Evolutionary conservation across 2,329 filamentous ascomycete species (phyloP).

Genomic region (Herpomyces periplanetae): DNA sequence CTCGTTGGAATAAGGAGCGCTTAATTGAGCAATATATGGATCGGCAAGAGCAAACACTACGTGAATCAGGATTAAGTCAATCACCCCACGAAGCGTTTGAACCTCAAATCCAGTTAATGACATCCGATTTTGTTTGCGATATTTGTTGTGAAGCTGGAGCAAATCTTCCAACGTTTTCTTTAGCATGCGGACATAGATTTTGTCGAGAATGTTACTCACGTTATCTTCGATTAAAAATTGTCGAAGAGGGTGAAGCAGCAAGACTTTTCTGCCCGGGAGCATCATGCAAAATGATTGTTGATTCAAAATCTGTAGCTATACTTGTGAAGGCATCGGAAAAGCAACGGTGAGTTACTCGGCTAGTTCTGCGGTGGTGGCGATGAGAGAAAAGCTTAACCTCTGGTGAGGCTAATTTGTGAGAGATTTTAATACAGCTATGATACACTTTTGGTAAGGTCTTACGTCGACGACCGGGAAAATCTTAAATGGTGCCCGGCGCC

Average conservation of each 20-base stretch:
- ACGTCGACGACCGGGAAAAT: slow-evolving; percentile 79
- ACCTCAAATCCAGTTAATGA: slow-evolving; percentile 26
- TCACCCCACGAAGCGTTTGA: slow-evolving; percentile 16
- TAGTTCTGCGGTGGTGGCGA: background rate
- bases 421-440: slow-evolving; percentile 18
- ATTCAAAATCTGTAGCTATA: slow-evolving; percentile 48
- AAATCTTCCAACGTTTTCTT: slow-evolving; percentile 42
- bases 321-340: slow-evolving; percentile 19
- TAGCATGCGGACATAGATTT: slow-evolving; percentile 79
- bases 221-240: slow-evolving; percentile 68
- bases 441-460: slow-evolving; percentile 55
- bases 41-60: slow-evolving; percentile 31
- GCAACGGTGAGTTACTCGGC: slow-evolving; percentile 11
- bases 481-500: slow-evolving; percentile 93
- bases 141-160: slow-evolving; percentile 77
- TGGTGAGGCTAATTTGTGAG: slow-evolving; percentile 1
- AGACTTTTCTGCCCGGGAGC: slow-evolving; percentile 73
- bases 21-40: slow-evolving; percentile 94
- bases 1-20: slow-evolving; percentile 82
- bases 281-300: slow-evolving; percentile 55
- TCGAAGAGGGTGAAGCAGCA: slow-evolving; percentile 72
- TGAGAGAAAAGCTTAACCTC: slow-evolving; percentile 3
- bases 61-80: slow-evolving; percentile 40
- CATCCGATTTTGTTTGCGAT: slow-evolving; percentile 52
- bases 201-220: slow-evolving; percentile 72